Evolutionary conservation across 2,329 filamentous ascomycete species (phyloP).

Genomic region (Penicillium paneum): DNA sequence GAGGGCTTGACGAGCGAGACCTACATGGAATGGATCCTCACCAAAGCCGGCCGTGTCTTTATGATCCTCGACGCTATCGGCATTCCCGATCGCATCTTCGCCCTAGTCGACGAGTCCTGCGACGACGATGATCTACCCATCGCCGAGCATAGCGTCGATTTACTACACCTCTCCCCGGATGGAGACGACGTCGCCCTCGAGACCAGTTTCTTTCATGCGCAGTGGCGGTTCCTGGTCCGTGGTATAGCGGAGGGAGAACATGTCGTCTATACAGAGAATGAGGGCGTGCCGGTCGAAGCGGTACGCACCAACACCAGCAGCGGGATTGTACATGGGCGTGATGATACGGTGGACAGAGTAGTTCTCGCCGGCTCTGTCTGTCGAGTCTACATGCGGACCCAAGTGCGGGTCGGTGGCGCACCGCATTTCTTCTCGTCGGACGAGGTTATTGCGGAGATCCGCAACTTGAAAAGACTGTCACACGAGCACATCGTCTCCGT

Average conservation of each 20-base stretch:
- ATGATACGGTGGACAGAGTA: conserved; percentile 38
- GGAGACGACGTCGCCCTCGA: conserved; percentile 47
- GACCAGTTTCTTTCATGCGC: conserved; percentile 56
- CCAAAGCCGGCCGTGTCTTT: conserved; percentile 56
- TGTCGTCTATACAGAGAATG: conserved; percentile 57
- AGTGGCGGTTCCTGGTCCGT: conserved; percentile 58
- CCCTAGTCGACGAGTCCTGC: conserved; percentile 59
- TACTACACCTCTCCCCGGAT: conserved; percentile 53
- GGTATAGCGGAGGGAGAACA: conserved; percentile 56
- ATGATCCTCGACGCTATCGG: conserved; percentile 58
- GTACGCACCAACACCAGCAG: conserved; percentile 41
- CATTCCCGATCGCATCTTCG: conserved; percentile 62
- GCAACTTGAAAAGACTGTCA: conserved; percentile 36
- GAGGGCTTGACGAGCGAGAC: conserved; percentile 48
- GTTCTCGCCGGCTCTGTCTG: conserved; percentile 38
- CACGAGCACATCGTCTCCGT: conserved; percentile 47
- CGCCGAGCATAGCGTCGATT: conserved; percentile 52
- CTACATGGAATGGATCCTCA: conserved; percentile 63
- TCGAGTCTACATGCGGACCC: conserved; percentile 38
- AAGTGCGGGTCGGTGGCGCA: conserved; percentile 37
- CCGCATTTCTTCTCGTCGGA: conserved; percentile 40
- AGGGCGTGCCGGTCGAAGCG: conserved; percentile 58
- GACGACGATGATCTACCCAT: conserved; percentile 62
- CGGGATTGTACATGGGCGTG: conserved; percentile 34
- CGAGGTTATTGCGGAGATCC: conserved; percentile 42